Evolutionary conservation across 1,139 yeast species (phyloP).

Genomic region (Geotrichum aggregatum): DNA sequence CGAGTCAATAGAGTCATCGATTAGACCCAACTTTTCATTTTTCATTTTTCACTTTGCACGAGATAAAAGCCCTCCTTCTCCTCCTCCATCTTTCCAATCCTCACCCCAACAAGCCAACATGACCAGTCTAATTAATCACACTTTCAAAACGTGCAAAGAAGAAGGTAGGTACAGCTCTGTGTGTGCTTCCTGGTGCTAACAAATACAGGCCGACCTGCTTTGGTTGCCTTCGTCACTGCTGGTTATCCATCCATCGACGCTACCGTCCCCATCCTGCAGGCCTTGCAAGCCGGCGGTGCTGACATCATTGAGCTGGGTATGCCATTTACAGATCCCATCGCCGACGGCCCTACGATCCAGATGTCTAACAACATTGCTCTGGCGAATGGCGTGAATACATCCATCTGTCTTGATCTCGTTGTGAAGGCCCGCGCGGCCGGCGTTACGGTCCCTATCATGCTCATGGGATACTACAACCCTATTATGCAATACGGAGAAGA

Average conservation of each 20-base stretch:
- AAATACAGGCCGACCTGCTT: slow-evolving; percentile 63
- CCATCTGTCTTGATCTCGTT: slow-evolving; percentile 65
- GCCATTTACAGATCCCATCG: slow-evolving; percentile 98
- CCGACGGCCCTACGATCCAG: slow-evolving; percentile 97
- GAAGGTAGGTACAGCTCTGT: slow-evolving; percentile 42
- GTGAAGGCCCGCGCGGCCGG: slow-evolving; percentile 73
- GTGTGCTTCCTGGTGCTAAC: background rate
- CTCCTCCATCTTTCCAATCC: background rate
- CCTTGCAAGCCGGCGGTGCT: slow-evolving; percentile 91
- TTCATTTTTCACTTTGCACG: background rate
- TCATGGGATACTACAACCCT: slow-evolving; percentile 98
- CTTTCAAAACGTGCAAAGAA: slow-evolving; percentile 64
- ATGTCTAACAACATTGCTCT: slow-evolving; percentile 70
- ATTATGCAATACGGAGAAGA: slow-evolving; percentile 86
- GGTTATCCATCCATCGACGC: slow-evolving; percentile 88
- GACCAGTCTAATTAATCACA: slow-evolving; percentile 65
- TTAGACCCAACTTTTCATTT: background rate
- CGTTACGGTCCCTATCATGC: slow-evolving; percentile 77
- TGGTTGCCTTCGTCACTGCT: slow-evolving; percentile 89
- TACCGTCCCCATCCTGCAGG: slow-evolving; percentile 78
- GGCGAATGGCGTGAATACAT: slow-evolving; percentile 72
- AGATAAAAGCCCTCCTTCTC: background rate
- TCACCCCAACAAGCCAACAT: slow-evolving; percentile 28
- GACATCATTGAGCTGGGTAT: slow-evolving; percentile 92
- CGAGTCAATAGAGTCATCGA: slow-evolving; percentile 11